A percentile compares a stretch with the other conserved stretches of the same genome.
Conservation (phyloP, 1,284 basidiomycete species). For the Trichosporon coremiiforme region DNA sequence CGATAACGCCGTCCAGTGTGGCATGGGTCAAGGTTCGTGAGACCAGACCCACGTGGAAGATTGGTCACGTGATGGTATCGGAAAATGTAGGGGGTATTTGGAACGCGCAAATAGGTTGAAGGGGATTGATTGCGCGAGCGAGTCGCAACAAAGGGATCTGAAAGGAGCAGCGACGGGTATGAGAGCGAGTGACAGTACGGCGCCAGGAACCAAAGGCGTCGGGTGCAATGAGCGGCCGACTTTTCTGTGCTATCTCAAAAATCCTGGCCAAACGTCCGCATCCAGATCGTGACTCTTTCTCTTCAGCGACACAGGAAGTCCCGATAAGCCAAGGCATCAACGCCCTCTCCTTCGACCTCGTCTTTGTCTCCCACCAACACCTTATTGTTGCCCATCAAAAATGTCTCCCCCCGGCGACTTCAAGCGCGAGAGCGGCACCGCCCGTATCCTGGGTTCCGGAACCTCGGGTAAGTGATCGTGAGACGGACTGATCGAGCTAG, state of each 20-base stretch:
- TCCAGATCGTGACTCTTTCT: constrained; percentile 1
- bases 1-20: constrained; percentile 16
- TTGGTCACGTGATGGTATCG: not conserved
- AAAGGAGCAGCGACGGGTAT: not conserved
- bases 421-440: constrained; percentile 76
- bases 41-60: not conserved
- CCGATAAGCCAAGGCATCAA: constrained; percentile 7
- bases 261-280: not conserved
- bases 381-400: constrained; percentile 20
- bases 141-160: not conserved
- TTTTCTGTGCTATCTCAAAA: constrained; percentile 15
- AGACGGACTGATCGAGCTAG: not conserved
- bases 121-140: not conserved
- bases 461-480: constrained; percentile 68
- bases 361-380: not conserved
- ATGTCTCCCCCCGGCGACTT: constrained; percentile 53
- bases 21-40: not conserved
- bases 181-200: constrained; percentile 8
- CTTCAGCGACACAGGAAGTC: constrained; percentile 15
- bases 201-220: constrained; percentile 10
- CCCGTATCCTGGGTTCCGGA: constrained; percentile 89
- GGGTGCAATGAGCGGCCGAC: constrained; percentile 14
- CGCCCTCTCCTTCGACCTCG: constrained; percentile 5
- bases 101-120: constrained; percentile 4
- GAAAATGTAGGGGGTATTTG: constrained; percentile 16